Base-by-base conservation (phyloP, 495 filamentous ascomycete species). In the Lophiotrema nucula region DNA sequence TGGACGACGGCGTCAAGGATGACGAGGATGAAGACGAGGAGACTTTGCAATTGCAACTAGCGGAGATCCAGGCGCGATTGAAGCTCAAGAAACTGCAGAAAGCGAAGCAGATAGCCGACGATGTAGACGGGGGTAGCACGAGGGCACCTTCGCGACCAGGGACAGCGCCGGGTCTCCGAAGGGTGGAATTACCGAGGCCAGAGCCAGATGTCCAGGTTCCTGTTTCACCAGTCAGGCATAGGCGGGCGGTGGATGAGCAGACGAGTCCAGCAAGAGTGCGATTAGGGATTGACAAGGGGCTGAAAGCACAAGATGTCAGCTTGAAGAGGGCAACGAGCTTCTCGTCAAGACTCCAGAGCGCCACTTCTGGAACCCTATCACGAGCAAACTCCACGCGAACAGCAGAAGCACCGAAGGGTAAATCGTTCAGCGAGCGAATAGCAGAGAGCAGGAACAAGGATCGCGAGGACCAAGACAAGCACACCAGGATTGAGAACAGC, bases 211-310 rank as follows among this genome's bases (percentile, higher is more conserved):
- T 96, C 3, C 82, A 96, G 69, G 87, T 97, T 31, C 89, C 92
- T 0, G 76, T 87, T 0, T 97, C 92, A 4, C 93, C 93, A 1
- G 78, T 84, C 12, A 78, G 76, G 60, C 79, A 80, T 54, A 68
- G 72, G 13, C 73, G 74, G 23, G 60, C 75, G 8, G 56, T 71
- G 0, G 69, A 77, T 11, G 73, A 80, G 52, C 85, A 83, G n/a
- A 81, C 74, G 38, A 96, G 90, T 3, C 93, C 93, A 10, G 82
- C 86, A 22, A 79, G 95, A 58, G 82, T 90, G 19, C 66, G 90
- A 10, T 72, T 98, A 11, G 93, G 95, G 2, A 95, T 98, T 42
- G 91, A 96, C 68, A 95, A 93, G 67, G 90, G 90, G 0, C 76
- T 89, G 37, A 87, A 79, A 58, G 92, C 87, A 4, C 81, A 79